A percentile compares a stretch with the other conserved stretches of the same genome.
Evolutionary conservation across 306 rosid species (phyloP).

Genomic region (Begonia masoniana): DNA sequence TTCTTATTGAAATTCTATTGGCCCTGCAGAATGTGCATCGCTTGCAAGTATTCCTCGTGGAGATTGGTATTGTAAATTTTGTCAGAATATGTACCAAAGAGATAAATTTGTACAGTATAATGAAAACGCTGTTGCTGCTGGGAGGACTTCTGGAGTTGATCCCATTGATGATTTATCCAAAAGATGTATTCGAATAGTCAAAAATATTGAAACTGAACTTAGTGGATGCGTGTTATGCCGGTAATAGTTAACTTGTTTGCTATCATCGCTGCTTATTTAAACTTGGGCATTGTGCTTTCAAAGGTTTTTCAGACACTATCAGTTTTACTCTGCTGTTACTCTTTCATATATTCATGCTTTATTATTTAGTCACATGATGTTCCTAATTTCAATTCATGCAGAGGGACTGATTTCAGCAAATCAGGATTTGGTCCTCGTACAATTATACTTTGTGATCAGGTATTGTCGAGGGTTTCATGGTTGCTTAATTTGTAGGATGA

Average conservation of each 20-base stretch:
- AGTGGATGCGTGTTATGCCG: slow-evolving; percentile 93
- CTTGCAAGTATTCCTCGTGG: slow-evolving; percentile 65
- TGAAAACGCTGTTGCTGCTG: slow-evolving; percentile 84
- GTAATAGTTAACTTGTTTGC: slow-evolving; percentile 21
- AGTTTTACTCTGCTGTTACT: too few relatives aligned
- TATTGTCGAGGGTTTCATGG: too few relatives aligned
- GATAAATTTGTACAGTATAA: slow-evolving; percentile 52
- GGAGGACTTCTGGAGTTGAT: slow-evolving; percentile 79
- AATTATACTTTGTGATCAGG: slow-evolving; percentile 82
- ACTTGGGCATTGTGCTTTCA: too few relatives aligned
- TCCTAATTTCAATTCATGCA: slow-evolving; percentile 14
- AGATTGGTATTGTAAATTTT: slow-evolving; percentile 81
- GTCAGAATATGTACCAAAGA: slow-evolving; percentile 64
- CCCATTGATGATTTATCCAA: slow-evolving; percentile 73
- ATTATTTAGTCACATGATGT: too few relatives aligned
- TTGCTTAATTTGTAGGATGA: too few relatives aligned
- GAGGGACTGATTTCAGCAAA: slow-evolving; percentile 87
- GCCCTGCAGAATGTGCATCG: slow-evolving; percentile 77
- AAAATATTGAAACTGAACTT: slow-evolving; percentile 65
- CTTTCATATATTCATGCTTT: too few relatives aligned
- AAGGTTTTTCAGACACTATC: too few relatives aligned
- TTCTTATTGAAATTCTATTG: slow-evolving; percentile 11
- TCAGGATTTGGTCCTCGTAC: slow-evolving; percentile 99
- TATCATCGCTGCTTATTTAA: too few relatives aligned
- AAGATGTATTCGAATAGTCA: slow-evolving; percentile 91